Base-by-base conservation (phyloP, 1,139 yeast species). In the Taphrina wiesneri region DNA sequence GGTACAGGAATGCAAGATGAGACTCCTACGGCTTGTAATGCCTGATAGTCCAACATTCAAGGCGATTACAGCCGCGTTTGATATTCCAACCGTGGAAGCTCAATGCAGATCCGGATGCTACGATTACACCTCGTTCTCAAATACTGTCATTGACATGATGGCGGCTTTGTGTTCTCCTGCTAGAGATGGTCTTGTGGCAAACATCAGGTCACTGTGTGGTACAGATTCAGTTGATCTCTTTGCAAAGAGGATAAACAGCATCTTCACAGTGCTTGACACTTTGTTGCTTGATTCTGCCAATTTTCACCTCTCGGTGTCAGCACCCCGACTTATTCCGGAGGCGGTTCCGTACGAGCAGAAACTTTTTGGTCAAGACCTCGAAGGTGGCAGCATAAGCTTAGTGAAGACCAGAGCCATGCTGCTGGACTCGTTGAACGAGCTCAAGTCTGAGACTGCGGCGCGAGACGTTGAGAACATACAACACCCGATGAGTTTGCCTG, bases 321-420 rank as follows among this genome's bases (percentile, higher is more conserved):
- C 57, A 3, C 19, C 47, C 5, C 46, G 34, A 19, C 47, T 67
- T 25, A 23, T 57, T 1, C 65, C 66, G 3, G 49, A 65, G 39
- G 68, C 67, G 11, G 39, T 65, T 5, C 49, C 56, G 17, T 67
- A 65, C 34, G 68, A 67, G 66, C 60, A 28, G 34, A 45, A 26
- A 13, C 52, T 13, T 51, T 54, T 67, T n/a, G 28, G 47, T 9
- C 59, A 83, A 77, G 60, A 62, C 19, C 26, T 52, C 46, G 46
- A 34, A 17, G 51, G 46, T 4, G 56, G 65, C 25, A 32, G 28
- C 3, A 34, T 21, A 11, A 39, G 32, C 9, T 36, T 62, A 15
- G 39, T 5, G 9, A 43, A 4, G 19, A 62, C 65, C 19, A 53
- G 32, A 30, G n/a, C n/a, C 13, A 15, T 47, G 60, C 45, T 62